phyloP scores from a whole-genome alignment of 2,329 filamentous ascomycete genomes.

The Hysterium pulicare region DNA sequence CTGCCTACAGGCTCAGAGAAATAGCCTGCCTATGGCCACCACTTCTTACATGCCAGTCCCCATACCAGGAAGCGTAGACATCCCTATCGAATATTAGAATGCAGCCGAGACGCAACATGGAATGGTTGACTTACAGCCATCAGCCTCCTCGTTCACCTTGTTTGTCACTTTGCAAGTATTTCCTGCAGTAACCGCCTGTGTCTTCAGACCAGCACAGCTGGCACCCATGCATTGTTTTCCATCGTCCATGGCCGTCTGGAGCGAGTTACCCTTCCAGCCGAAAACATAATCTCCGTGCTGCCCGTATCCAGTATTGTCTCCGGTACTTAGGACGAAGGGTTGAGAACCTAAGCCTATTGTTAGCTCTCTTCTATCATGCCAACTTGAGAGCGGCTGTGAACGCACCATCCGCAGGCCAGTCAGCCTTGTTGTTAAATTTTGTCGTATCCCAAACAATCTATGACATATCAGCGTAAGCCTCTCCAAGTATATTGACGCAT shows the following conservation, averaged over 20 bases:
- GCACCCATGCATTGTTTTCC: conserved; percentile 17
- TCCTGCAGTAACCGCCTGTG: conserved; percentile 14
- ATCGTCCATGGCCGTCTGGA: conserved; percentile 30
- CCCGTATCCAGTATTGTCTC: conserved; percentile 20
- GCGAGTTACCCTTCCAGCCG: conserved; percentile 27
- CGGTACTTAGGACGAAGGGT: conserved; percentile 22
- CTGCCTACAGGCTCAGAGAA: too few relatives aligned
- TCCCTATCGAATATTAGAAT: neutral
- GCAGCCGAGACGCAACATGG: neutral
- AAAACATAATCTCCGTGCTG: conserved; percentile 28
- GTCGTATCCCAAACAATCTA: conserved; percentile 42
- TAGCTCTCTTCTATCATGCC: neutral
- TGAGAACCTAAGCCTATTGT: conserved; percentile 7
- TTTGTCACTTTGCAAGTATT: conserved; percentile 17
- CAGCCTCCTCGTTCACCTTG: conserved; percentile 18
- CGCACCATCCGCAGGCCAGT: conserved; percentile 24
- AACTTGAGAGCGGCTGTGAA: neutral
- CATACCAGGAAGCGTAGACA: neutral
- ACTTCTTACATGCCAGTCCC: neutral
- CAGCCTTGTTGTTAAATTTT: conserved; percentile 32
- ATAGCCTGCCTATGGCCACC: too few relatives aligned
- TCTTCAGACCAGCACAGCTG: conserved; percentile 16
- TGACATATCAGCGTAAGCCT: neutral
- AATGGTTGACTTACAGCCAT: conserved; percentile 13
- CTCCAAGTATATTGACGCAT: neutral